Evolutionary conservation across 2,329 filamentous ascomycete species (phyloP).

Genomic region (Dothideomycetes sp.): DNA sequence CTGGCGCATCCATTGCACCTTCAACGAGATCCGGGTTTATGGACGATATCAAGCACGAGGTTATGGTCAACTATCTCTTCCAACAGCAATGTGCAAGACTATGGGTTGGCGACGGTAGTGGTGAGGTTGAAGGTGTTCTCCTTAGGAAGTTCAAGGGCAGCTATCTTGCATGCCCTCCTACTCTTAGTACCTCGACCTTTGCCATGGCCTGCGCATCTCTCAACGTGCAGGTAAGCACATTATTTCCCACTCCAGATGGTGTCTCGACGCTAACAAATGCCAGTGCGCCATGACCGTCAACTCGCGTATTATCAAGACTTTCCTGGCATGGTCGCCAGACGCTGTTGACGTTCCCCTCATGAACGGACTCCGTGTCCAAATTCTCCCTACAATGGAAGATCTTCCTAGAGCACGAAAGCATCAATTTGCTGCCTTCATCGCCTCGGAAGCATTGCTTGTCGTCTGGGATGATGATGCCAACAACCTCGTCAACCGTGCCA

Average conservation of each 20-base stretch:
- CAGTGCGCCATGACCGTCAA: constrained; percentile 74
- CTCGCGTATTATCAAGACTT: constrained; percentile 69
- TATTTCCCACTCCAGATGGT: background rate
- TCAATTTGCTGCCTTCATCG: constrained; percentile 72
- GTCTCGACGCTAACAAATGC: constrained; percentile 16
- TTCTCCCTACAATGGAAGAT: constrained; percentile 62
- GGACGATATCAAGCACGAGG: constrained; percentile 69
- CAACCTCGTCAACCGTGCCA: constrained; percentile 59
- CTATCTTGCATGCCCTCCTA: constrained; percentile 65
- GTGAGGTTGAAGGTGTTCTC: constrained; percentile 62
- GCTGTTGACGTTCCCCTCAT: constrained; percentile 66
- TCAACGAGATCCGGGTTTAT: constrained; percentile 32
- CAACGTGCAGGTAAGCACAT: constrained; percentile 56
- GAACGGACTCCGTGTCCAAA: constrained; percentile 69
- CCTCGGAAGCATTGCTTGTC: constrained; percentile 59
- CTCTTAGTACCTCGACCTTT: constrained; percentile 53
- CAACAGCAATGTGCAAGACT: constrained; percentile 67
- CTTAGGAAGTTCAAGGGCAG: constrained; percentile 57
- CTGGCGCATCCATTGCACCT: constrained; percentile 40
- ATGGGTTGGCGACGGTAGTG: constrained; percentile 63
- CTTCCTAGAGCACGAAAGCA: constrained; percentile 63
- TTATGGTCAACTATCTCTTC: constrained; percentile 76
- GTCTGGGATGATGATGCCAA: constrained; percentile 77
- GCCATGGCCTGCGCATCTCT: constrained; percentile 57
- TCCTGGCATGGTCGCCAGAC: constrained; percentile 62